Base-by-base conservation (phyloP, 306 rosid genomes). In the Abrus pulchellus region DNA sequence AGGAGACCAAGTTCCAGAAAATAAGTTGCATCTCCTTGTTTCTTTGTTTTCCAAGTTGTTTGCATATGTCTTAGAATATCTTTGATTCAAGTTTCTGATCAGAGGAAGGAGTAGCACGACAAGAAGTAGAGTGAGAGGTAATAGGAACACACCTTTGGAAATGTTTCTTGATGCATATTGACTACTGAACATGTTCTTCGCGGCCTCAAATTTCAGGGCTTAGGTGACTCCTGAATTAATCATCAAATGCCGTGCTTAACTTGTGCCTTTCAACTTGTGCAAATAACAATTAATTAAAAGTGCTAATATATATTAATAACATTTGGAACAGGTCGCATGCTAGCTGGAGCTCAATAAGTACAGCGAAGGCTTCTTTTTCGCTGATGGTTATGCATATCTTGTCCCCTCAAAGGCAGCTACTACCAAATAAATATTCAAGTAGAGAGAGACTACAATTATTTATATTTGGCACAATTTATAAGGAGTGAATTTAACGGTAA, bases 1-100 rank as follows among this genome's bases (percentile, higher is more conserved):
- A 2, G 89, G 86, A 67, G 86, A 76, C 97, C 97, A 90, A 1
- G 87, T 79, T 27, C 97, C 97, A 38, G 65, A 77, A 40, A 90
- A 91, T 43, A 92, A 14, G 68, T 87, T 76, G 45, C 97, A 92
- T 45, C 59, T 56, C 45, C 82, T 78, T 60, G 32, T 43, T 57
- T 75, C 78, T 13, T 5, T 45, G 72, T 55, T 57, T 49, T 54
- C 7, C 50, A 50, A 81, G 38, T 3, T 77, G 66, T 65, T 30
- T 45, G 7, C 36, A 44, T 63, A 41, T n/a, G 20, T 59, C 77
- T 52, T 57, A 2, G 83, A 82, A 54, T 72, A 54, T 62, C 80
- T 63, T 28, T 81, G 43, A 27, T 41, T 67, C 40, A 84, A 7
- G 45, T 33, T 65, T 55, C 64, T 64, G 65, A 68, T 82, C 1